Conservation (phyloP, 2,329 filamentous ascomycete genomes). For the Scleromitrula shiraiana region DNA sequence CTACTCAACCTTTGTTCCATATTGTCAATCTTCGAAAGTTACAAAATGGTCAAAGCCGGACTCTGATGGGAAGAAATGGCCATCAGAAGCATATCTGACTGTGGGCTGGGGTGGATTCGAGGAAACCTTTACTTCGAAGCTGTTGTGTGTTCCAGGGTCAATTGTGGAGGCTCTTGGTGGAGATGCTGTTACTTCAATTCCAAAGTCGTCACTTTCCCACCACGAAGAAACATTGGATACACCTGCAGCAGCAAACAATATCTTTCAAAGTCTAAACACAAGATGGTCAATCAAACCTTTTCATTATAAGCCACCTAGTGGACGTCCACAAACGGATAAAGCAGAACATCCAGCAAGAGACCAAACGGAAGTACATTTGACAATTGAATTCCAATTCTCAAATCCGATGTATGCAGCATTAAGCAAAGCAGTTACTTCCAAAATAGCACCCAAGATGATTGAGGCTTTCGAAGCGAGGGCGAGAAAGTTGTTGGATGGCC, state of each 20-base stretch:
- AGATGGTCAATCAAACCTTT: conserved; percentile 56
- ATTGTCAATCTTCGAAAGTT: conserved; percentile 71
- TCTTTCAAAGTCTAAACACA: conserved; percentile 63
- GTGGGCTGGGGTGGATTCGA: conserved; percentile 79
- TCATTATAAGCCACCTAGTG: conserved; percentile 37
- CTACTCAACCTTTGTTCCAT: conserved; percentile 85
- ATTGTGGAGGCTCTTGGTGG: conserved; percentile 74
- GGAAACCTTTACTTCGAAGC: conserved; percentile 72
- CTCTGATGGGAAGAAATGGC: conserved; percentile 45
- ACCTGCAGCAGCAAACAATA: conserved; percentile 36
- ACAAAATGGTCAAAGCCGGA: conserved; percentile 61
- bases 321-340: conserved; percentile 27
- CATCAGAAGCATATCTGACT: conserved; percentile 68
- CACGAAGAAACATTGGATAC: conserved; percentile 34
- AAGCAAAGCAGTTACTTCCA: conserved; percentile 73
- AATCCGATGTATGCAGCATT: conserved; percentile 83
- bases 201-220: conserved; percentile 31
- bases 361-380: conserved; percentile 66
- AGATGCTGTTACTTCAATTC: conserved; percentile 38
- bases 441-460: conserved; percentile 82
- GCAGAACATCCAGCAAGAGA: conserved; percentile 28
- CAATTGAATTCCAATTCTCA: conserved; percentile 74
- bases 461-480: conserved; percentile 86
- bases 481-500: conserved; percentile 41
- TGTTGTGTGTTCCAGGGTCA: conserved; percentile 66